Percentiles rank a stretch among this genome's conserved stretches.
Evolutionary conservation across 352 stramenopile species (phyloP).

Genomic region (Globisporangium apiculatum): DNA sequence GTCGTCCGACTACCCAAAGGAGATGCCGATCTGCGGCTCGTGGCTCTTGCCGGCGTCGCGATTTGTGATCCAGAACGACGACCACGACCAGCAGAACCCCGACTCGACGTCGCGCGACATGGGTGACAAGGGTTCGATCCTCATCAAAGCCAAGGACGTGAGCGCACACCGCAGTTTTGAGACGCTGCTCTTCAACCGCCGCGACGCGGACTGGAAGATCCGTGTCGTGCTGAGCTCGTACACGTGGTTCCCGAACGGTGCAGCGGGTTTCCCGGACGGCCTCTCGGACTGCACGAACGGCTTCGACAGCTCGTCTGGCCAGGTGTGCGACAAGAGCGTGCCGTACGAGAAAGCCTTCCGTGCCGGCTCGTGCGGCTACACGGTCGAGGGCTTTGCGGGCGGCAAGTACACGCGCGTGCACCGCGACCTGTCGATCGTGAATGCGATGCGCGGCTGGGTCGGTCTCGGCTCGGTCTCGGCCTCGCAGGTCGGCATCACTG

Average conservation of each 20-base stretch:
- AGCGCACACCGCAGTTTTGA: slow-evolving; percentile 51
- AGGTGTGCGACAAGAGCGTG: slow-evolving; percentile 28
- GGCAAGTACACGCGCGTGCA: slow-evolving; percentile 69
- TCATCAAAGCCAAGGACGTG: slow-evolving; percentile 49
- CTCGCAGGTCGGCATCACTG: slow-evolving; percentile 29
- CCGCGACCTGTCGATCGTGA: slow-evolving; percentile 56
- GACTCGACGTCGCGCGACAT: slow-evolving; percentile 50
- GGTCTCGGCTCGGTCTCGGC: slow-evolving; percentile 25
- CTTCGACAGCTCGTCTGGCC: slow-evolving; percentile 24
- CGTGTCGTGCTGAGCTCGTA: slow-evolving; percentile 68
- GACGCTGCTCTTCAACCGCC: slow-evolving; percentile 41
- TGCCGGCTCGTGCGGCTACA: slow-evolving; percentile 48
- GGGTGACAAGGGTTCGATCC: slow-evolving; percentile 39
- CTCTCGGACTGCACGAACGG: slow-evolving; percentile 29
- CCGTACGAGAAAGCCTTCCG: slow-evolving; percentile 46
- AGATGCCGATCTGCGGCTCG: slow-evolving; percentile 44
- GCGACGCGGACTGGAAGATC: slow-evolving; percentile 56
- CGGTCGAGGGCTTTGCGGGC: slow-evolving; percentile 37
- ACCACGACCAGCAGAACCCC: slow-evolving; percentile 59
- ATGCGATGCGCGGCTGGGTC: slow-evolving; percentile 53
- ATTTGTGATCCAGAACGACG: slow-evolving; percentile 73
- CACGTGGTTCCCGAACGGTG: slow-evolving; percentile 41
- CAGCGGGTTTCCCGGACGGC: slow-evolving; percentile 47
- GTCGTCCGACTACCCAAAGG: slow-evolving; percentile 63
- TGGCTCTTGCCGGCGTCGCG: slow-evolving; percentile 54